Base-by-base conservation (phyloP, 163 green algal species). In the Chloromonas sp. region DNA sequence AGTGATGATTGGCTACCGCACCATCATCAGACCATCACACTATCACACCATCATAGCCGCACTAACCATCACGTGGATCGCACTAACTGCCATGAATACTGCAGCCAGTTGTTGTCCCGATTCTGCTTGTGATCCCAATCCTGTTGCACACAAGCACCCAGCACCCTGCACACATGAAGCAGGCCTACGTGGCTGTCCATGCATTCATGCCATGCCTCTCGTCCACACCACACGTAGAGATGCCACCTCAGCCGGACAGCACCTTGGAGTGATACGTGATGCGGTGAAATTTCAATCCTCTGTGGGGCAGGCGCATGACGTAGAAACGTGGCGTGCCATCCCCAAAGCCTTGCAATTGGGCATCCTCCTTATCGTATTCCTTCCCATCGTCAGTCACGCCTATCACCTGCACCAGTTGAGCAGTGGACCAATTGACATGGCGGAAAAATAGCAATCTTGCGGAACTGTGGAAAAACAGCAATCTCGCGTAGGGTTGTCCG, bases 251-350 rank as follows among this genome's bases (percentile, higher is more conserved):
- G 3, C n/a, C n/a, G 14, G 13, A 58, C 78, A 13, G 3, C 14
- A 88, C 95, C 2, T 92, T 86, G 1, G 84, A 87, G 89, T 99
- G 96, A 92, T 97, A 97, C 0, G 95, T 99, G 85, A 99, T 99
- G 60, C 92, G 89, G 79, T 94, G 89, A 87, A 99, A 98, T 2
- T 15, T 57, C n/a, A 95, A 88, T 1, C 91, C 93, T 3, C 91
- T 84, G 11, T 83, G 81, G 1, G 92, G 93, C 59, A 99, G 84
- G 5, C 71, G 71, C 71, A 79, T 79, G 13, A 99, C 97, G 92
- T 99, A 99, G 71, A 99, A 97, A 86, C 96, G 85, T 0, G 95
- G 94, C 15, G 89, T 94, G 70, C 95, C 95, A 3, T 93, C 82
- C 77, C 87, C 82, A 14, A 98, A 89, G 2, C 81, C 81, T 57